These are phyloP conservation scores for Aspergillus mulundensis DNA, from an alignment of 495 filamentous ascomycete species.

Conservation along the genomic window DNA sequence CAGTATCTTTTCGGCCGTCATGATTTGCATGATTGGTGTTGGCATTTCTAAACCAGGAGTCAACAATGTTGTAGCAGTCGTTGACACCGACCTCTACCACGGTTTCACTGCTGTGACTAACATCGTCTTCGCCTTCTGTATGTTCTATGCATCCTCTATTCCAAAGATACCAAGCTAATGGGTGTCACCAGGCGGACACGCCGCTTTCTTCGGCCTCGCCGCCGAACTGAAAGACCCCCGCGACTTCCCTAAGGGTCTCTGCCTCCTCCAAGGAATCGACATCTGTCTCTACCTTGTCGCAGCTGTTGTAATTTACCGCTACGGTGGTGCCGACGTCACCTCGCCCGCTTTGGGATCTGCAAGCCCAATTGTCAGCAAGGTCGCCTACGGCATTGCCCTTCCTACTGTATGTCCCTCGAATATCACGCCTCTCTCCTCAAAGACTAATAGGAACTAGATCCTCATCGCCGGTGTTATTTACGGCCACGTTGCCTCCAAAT, in stretches of 20 bases:
- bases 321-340: conserved; percentile 60
- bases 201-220: conserved; percentile 72
- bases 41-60: conserved; percentile 41
- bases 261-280: conserved; percentile 58
- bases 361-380: conserved; percentile 57
- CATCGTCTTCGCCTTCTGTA: conserved; percentile 47
- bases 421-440: neutral
- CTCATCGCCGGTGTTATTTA: conserved; percentile 63
- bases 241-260: conserved; percentile 65
- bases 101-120: conserved; percentile 45
- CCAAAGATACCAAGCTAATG: neutral
- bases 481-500: conserved; percentile 58
- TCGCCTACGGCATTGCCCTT: conserved; percentile 72
- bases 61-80: conserved; percentile 22
- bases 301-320: conserved; percentile 61
- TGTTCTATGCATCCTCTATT: neutral
- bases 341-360: conserved; percentile 73
- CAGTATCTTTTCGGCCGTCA: conserved; percentile 64
- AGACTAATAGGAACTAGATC: conserved; percentile 30
- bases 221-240: conserved; percentile 67
- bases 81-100: conserved; percentile 29
- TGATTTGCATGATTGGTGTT: conserved; percentile 67
- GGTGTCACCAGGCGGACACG: conserved; percentile 48
- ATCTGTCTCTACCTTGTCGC: conserved; percentile 59
- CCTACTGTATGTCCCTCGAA: conserved; percentile 51